Percentiles rank a stretch among this genome's conserved stretches.
These are phyloP conservation scores for Ceratocystis ficicola DNA, from an alignment of 2,329 filamentous ascomycete species.

Conservation along the genomic window DNA sequence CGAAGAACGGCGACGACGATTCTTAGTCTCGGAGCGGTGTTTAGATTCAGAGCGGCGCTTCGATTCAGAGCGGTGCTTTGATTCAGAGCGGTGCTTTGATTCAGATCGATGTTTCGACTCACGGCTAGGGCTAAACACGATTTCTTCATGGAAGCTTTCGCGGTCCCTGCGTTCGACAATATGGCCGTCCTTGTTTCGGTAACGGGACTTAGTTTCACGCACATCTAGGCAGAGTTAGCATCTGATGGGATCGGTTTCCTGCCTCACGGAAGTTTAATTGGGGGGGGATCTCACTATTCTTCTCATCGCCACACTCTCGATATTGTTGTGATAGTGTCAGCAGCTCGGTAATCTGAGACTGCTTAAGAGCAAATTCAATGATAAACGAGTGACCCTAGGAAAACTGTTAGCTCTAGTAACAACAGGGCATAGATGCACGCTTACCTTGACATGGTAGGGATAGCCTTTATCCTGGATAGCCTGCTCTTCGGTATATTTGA, in stretches of 20 bases:
- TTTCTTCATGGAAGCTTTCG: slow-evolving; percentile 21
- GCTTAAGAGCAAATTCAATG: slow-evolving; percentile 71
- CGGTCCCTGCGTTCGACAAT: slow-evolving; percentile 18
- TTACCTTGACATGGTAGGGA: slow-evolving; percentile 73
- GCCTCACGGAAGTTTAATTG: not conserved
- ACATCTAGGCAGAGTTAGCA: slow-evolving; percentile 4
- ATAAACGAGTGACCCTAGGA: slow-evolving; percentile 66
- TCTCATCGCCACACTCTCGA: slow-evolving; percentile 39
- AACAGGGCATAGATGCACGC: slow-evolving; percentile 24
- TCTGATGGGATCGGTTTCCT: not conserved
- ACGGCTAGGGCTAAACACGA: slow-evolving; percentile 14
- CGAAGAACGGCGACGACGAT: not conserved
- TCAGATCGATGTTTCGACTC: slow-evolving; percentile 1
- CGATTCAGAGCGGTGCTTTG: not conserved
- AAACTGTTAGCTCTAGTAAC: slow-evolving; percentile 18
- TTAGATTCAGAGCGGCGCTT: not conserved
- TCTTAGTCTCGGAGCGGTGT: slow-evolving; percentile 5
- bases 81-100: not conserved
- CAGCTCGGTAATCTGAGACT: slow-evolving; percentile 83
- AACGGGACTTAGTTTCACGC: slow-evolving; percentile 11
- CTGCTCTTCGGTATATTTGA: slow-evolving; percentile 63
- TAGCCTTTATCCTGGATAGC: slow-evolving; percentile 78
- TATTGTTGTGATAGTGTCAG: slow-evolving; percentile 73
- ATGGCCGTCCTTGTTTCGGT: slow-evolving; percentile 18
- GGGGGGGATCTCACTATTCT: not conserved